phyloP scores from a whole-genome alignment of 441 rosid genomes.

The Manihot esculenta region DNA sequence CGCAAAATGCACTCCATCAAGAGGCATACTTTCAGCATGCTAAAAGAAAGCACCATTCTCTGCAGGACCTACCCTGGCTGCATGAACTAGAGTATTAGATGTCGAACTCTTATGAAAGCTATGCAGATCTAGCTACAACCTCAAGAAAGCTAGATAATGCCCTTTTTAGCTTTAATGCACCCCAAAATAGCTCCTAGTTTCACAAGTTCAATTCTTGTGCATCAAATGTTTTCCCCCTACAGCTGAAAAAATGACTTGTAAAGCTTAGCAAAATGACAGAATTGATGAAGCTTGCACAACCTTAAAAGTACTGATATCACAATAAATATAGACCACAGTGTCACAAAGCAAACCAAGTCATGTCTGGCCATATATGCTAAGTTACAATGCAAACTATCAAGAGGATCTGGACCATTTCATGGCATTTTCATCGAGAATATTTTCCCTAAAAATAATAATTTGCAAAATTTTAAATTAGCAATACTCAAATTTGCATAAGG shows the following conservation, averaged over 20 bases:
- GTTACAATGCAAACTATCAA: background rate
- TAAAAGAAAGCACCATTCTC: constrained; percentile 55
- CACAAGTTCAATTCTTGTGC: constrained; percentile 12
- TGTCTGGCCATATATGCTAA: background rate
- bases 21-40: constrained; percentile 52
- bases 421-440: background rate
- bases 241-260: background rate
- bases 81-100: constrained; percentile 19
- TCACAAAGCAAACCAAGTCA: background rate
- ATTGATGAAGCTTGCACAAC: background rate
- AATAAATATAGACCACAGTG: background rate
- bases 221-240: background rate
- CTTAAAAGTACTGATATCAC: background rate
- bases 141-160: background rate
- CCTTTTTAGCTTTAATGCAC: constrained; percentile 3
- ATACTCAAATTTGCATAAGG: constrained; percentile 54
- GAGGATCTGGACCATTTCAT: background rate
- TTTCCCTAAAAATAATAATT: background rate
- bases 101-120: background rate
- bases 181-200: background rate
- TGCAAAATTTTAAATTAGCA: constrained; percentile 13
- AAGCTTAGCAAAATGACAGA: background rate
- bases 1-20: constrained; percentile 54
- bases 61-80: constrained; percentile 54
- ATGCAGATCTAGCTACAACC: constrained; percentile 5